Evolutionary conservation across 2,329 filamentous ascomycete genomes (phyloP).

Genomic region (Ophidiomyces ophidiicola): DNA sequence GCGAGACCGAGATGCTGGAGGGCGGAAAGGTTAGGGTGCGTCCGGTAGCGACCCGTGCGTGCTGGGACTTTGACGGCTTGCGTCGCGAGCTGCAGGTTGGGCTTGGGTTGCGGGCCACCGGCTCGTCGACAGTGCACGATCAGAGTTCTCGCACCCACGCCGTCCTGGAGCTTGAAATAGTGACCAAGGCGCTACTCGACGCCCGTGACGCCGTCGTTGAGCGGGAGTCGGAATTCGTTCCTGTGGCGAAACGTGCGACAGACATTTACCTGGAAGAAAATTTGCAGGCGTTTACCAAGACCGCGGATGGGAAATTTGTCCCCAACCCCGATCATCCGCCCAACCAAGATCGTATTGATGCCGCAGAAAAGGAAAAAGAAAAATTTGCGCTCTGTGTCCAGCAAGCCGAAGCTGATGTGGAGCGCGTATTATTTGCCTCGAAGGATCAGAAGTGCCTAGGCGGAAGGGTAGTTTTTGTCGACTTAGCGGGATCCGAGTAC

Average conservation of each 20-base stretch:
- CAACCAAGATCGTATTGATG: constrained; percentile 31
- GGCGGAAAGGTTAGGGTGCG: constrained; percentile 33
- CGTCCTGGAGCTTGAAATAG: constrained; percentile 33
- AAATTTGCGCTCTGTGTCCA: constrained; percentile 26
- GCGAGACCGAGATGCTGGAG: constrained; percentile 32
- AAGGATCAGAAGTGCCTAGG: constrained; percentile 25
- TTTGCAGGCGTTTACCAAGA: constrained; percentile 21
- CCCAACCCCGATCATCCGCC: constrained; percentile 26
- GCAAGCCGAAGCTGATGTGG: constrained; percentile 26
- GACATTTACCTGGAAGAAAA: constrained; percentile 33
- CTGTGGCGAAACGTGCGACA: constrained; percentile 34
- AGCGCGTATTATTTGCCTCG: constrained; percentile 17
- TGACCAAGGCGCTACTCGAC: constrained; percentile 27
- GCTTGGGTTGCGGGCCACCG: constrained; percentile 24
- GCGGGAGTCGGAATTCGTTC: constrained; percentile 35
- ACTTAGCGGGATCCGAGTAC: constrained; percentile 37
- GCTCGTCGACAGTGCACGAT: constrained; percentile 33
- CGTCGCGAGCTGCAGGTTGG: constrained; percentile 21
- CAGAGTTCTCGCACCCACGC: constrained; percentile 38
- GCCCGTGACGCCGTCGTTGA: constrained; percentile 31
- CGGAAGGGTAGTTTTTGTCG: constrained; percentile 36
- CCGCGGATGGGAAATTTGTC: constrained; percentile 24
- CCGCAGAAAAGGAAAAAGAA: constrained; percentile 29
- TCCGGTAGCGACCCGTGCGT: constrained; percentile 27
- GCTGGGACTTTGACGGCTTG: constrained; percentile 29